Percentiles rank a stretch among this genome's conserved stretches.
Conservation (phyloP, 352 stramenopile species). For the Lagenidium giganteum region DNA sequence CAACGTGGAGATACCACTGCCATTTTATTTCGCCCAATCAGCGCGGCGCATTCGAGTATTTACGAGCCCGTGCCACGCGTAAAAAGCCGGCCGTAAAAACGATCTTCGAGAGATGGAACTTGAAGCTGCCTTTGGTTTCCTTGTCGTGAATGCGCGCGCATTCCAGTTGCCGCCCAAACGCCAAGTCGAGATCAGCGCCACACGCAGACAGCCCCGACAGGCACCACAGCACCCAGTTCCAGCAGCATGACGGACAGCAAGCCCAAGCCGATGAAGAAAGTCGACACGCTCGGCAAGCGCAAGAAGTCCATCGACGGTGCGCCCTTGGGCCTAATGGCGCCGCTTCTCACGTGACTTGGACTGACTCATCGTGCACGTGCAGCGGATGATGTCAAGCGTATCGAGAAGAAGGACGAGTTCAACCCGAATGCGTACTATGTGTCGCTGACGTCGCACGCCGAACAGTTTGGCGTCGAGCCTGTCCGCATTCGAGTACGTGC, state of each 20-base stretch:
- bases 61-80: too few relatives aligned
- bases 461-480: constrained; percentile 84
- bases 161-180: too few relatives aligned
- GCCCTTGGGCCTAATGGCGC: constrained; percentile 1
- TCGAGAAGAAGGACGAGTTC: constrained; percentile 83
- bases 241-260: too few relatives aligned
- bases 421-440: constrained; percentile 86
- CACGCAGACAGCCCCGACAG: too few relatives aligned
- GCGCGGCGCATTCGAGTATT: not conserved
- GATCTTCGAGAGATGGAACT: constrained; percentile 11
- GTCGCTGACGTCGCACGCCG: constrained; percentile 81
- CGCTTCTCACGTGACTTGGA: not conserved
- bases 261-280: constrained; percentile 62
- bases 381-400: constrained; percentile 80
- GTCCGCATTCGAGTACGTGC: constrained; percentile 77
- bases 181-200: constrained; percentile 8
- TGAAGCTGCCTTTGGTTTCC: too few relatives aligned
- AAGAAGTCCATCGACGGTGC: constrained; percentile 86
- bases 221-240: too few relatives aligned
- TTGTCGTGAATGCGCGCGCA: too few relatives aligned
- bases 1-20: constrained; percentile 6
- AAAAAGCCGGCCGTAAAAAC: constrained; percentile 23
- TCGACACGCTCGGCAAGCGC: constrained; percentile 82
- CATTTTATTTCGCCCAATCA: constrained; percentile 31
- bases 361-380: too few relatives aligned